Percentiles rank a stretch among this genome's conserved stretches.
These are phyloP conservation scores for Citrus australasica DNA, from an alignment of 345 rosid species.

Conservation along the genomic window DNA sequence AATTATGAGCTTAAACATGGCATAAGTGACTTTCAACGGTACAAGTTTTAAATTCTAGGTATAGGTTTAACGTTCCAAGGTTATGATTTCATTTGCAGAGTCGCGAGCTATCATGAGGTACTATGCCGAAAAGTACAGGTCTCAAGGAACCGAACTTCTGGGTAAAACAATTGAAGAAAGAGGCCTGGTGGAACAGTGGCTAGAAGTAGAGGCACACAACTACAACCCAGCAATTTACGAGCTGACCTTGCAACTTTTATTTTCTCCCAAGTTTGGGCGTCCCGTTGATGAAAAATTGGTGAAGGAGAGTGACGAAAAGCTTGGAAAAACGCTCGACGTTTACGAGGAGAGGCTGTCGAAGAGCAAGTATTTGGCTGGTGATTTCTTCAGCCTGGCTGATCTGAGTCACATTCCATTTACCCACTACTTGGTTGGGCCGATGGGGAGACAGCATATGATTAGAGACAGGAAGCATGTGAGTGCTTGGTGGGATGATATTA, in stretches of 20 bases:
- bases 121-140: constrained; percentile 57
- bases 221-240: constrained; percentile 46
- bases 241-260: constrained; percentile 40
- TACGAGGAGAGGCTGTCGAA: constrained; percentile 59
- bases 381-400: constrained; percentile 69
- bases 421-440: constrained; percentile 52
- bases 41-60: no score
- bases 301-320: constrained; percentile 61
- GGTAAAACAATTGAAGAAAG: constrained; percentile 42
- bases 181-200: constrained; percentile 70
- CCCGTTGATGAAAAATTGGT: constrained; percentile 41
- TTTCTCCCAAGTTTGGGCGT: constrained; percentile 40
- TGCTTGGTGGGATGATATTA: constrained; percentile 66
- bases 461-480: constrained; percentile 57
- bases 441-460: constrained; percentile 48
- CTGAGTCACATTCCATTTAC: constrained; percentile 60
- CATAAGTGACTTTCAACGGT: no score
- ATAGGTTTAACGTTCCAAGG: neutral
- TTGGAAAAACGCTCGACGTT: constrained; percentile 43
- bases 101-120: constrained; percentile 71
- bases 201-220: constrained; percentile 54
- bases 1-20: no score
- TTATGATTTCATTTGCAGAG: constrained; percentile 29
- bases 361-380: constrained; percentile 66
- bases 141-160: constrained; percentile 41